Evolutionary conservation across 2,329 filamentous ascomycete genomes (phyloP).

Genomic region (Curvularia hawaiiensis): DNA sequence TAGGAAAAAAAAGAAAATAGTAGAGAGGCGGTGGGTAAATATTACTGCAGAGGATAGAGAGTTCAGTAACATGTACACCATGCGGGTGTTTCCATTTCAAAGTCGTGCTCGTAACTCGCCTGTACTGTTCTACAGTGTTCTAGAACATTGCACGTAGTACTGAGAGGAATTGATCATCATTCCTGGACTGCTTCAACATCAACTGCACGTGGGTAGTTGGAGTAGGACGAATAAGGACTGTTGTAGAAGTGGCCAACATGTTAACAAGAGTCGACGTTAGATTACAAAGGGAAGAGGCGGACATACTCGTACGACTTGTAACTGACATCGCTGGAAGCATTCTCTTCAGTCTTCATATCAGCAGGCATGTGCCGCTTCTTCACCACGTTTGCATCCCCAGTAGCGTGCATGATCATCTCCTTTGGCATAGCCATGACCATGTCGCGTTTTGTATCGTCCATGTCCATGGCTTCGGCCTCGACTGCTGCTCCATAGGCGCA

Average conservation of each 20-base stretch:
- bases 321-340: background rate
- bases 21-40: background rate
- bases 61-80: background rate
- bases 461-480: conserved; percentile 3
- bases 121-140: background rate
- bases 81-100: background rate
- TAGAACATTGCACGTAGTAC: background rate
- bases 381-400: background rate
- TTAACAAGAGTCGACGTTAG: background rate
- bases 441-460: background rate
- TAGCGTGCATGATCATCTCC: background rate
- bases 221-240: conserved; percentile 3
- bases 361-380: background rate
- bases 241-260: background rate
- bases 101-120: background rate
- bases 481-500: conserved; percentile 4
- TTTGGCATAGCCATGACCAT: background rate
- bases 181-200: background rate
- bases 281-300: background rate
- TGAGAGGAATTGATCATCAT: background rate
- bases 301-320: conserved; percentile 2
- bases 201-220: background rate
- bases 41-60: background rate
- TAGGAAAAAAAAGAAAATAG: background rate
- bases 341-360: background rate